Conservation (phyloP, 2,329 filamentous ascomycete species). For the Beauveria bassiana region DNA sequence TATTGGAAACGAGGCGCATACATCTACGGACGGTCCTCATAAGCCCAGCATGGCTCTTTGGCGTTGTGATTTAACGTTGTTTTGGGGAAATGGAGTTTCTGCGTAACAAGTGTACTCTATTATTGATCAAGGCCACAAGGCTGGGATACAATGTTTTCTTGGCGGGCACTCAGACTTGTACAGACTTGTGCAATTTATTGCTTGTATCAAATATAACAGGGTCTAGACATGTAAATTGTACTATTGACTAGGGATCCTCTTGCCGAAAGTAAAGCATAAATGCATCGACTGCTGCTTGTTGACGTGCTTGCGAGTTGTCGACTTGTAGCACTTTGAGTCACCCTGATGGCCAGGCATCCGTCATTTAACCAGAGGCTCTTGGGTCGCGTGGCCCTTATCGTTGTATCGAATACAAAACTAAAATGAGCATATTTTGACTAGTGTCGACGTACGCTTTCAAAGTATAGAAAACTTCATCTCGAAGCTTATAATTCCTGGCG, state of each 20-base stretch:
- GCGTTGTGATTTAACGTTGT: background rate
- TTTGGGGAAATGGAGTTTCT: background rate
- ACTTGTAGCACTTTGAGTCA: background rate
- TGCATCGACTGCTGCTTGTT: no score
- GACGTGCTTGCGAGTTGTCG: background rate
- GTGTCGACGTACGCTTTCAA: background rate
- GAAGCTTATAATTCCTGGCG: no score
- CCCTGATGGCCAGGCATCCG: background rate
- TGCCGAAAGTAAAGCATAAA: no score
- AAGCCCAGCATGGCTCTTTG: conserved; percentile 18
- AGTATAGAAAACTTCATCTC: background rate
- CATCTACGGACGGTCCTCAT: conserved; percentile 32
- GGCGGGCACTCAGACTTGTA: background rate
- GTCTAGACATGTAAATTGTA: no score
- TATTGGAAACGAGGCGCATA: conserved; percentile 18
- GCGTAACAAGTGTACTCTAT: background rate
- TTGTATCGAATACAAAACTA: no score
- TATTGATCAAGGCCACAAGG: background rate
- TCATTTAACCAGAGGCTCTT: background rate
- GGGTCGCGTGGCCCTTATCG: background rate
- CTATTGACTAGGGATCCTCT: no score
- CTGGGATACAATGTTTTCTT: background rate
- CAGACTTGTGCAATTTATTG: background rate
- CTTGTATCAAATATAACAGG: no score
- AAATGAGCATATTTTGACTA: background rate